Evolutionary conservation across 2,329 filamentous ascomycete species (phyloP).

Genomic region (Fusarium incarnatum): DNA sequence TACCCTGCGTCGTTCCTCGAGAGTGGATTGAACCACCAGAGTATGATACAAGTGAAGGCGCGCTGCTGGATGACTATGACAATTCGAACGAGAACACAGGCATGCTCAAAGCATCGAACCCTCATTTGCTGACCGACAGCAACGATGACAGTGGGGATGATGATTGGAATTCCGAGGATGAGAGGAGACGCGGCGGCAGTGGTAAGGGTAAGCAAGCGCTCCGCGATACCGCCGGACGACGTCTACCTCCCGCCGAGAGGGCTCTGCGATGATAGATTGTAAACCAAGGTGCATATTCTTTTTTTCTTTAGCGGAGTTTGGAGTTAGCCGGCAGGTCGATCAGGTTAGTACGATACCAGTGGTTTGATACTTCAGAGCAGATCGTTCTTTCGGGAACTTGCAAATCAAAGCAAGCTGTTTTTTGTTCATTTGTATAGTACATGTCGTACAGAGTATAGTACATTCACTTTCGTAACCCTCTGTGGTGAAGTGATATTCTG

Average conservation of each 20-base stretch:
- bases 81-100: constrained; percentile 65
- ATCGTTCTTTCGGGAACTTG: constrained; percentile 39
- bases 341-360: constrained; percentile 47
- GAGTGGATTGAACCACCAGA: constrained; percentile 87
- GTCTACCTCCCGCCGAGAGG: constrained; percentile 64
- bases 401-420: constrained; percentile 31
- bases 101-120: constrained; percentile 64
- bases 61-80: constrained; percentile 70
- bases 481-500: constrained; percentile 22
- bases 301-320: constrained; percentile 37
- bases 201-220: constrained; percentile 60
- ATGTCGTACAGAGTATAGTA: constrained; percentile 53
- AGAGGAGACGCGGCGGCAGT: constrained; percentile 54
- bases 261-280: constrained; percentile 54
- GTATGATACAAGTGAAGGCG: constrained; percentile 77
- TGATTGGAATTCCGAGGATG: constrained; percentile 61
- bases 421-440: constrained; percentile 48
- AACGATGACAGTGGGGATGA: constrained; percentile 47
- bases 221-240: constrained; percentile 63
- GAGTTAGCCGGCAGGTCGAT: constrained; percentile 35
- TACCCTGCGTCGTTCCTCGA: constrained; percentile 84
- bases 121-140: constrained; percentile 49
- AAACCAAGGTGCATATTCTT: not conserved
- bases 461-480: constrained; percentile 44
- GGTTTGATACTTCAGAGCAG: constrained; percentile 29